Percentiles rank a stretch among this genome's conserved stretches.
Evolutionary conservation across 2,329 filamentous ascomycete genomes (phyloP).

Genomic region (Didymella arachidicola): DNA sequence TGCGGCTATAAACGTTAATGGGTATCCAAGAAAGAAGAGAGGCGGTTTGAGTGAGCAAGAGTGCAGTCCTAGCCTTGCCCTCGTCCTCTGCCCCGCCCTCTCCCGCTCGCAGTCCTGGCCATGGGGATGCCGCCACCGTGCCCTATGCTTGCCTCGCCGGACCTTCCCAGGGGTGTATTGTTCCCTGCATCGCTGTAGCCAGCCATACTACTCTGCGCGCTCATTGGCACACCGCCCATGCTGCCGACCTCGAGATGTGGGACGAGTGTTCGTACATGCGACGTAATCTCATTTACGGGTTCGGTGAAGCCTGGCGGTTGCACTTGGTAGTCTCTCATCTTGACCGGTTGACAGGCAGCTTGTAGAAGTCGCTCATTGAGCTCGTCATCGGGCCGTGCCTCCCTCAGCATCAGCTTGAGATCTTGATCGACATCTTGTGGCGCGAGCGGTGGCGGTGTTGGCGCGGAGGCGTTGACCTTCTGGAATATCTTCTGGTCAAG

Average conservation of each 20-base stretch:
- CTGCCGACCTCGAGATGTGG: constrained; percentile 46
- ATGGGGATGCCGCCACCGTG: constrained; percentile 46
- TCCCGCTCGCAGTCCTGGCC: constrained; percentile 50
- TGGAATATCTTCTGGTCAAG: constrained; percentile 56
- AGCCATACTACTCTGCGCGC: constrained; percentile 49
- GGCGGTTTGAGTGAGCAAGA: not conserved
- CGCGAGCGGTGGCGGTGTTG: constrained; percentile 54
- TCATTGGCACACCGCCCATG: constrained; percentile 51
- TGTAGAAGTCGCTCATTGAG: constrained; percentile 51
- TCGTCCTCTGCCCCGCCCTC: constrained; percentile 45
- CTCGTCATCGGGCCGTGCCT: constrained; percentile 49
- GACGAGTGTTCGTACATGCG: constrained; percentile 36
- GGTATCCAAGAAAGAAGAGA: constrained; percentile 13
- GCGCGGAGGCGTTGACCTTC: constrained; percentile 58
- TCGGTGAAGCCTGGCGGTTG: constrained; percentile 45
- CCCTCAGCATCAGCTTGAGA: constrained; percentile 56
- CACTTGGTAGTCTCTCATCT: constrained; percentile 45
- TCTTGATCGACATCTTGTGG: constrained; percentile 58
- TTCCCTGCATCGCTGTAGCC: constrained; percentile 48
- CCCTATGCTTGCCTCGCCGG: constrained; percentile 39
- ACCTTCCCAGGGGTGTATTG: constrained; percentile 47
- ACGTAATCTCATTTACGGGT: constrained; percentile 46
- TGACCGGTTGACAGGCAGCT: constrained; percentile 44
- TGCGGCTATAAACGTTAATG: not conserved
- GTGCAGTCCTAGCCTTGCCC: constrained; percentile 14